Percentiles rank a stretch among this genome's conserved stretches.
These are phyloP conservation scores for Gnomoniopsis sp. DNA, from an alignment of 2,329 filamentous ascomycete species.

Conservation along the genomic window DNA sequence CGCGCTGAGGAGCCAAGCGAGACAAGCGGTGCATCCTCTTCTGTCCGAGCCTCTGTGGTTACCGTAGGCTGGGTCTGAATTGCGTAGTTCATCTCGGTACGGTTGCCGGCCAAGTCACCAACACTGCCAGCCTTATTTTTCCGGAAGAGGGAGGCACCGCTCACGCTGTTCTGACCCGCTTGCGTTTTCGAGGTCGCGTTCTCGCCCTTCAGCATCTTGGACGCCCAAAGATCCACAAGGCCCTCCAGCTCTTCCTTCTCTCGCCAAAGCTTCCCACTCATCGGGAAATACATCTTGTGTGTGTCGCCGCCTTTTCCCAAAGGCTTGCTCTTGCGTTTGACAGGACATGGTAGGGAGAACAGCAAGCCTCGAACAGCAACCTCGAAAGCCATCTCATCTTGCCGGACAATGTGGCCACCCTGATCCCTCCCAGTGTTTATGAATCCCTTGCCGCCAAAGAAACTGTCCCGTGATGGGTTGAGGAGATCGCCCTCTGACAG, in stretches of 20 bases:
- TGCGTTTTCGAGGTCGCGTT: constrained; percentile 20
- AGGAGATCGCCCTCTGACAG: constrained; percentile 87
- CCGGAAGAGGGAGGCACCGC: constrained; percentile 47
- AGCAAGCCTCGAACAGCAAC: constrained; percentile 82
- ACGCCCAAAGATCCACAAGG: constrained; percentile 66
- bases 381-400: constrained; percentile 93
- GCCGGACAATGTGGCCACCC: constrained; percentile 72
- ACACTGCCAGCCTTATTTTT: constrained; percentile 32
- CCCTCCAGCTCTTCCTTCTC: constrained; percentile 78
- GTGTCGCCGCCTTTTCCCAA: constrained; percentile 53
- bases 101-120: constrained; percentile 17
- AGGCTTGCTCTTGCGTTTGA: constrained; percentile 60
- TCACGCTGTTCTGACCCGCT: constrained; percentile 29
- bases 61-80: constrained; percentile 19
- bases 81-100: constrained; percentile 22
- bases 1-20: constrained; percentile 64
- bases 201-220: constrained; percentile 56
- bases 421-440: constrained; percentile 51
- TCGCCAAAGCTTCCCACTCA: constrained; percentile 78
- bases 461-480: constrained; percentile 66
- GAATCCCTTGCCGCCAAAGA: constrained; percentile 60
- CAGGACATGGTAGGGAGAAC: constrained; percentile 80
- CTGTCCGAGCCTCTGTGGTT: constrained; percentile 19
- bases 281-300: constrained; percentile 90
- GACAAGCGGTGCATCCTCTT: constrained; percentile 39